Evolutionary conservation across 129 eudicot genomes (phyloP).

Genomic region (Gnaphalium uliginosum): DNA sequence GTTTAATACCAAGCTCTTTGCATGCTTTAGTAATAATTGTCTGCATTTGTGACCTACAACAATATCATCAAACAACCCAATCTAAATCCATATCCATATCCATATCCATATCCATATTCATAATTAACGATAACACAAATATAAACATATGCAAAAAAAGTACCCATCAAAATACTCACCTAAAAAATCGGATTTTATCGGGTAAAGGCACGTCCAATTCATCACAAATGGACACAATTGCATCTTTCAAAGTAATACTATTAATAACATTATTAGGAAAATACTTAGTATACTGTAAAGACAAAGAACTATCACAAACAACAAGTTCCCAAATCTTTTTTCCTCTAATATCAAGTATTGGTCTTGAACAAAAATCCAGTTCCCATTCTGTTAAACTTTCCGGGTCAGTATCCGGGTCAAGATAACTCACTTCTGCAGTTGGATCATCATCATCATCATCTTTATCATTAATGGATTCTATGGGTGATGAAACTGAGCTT

Average conservation of each 20-base stretch:
- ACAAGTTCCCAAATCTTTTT: constrained; percentile 98
- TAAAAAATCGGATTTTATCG: constrained; percentile 72
- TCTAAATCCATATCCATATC: constrained; percentile 5
- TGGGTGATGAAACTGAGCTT: constrained; percentile 58
- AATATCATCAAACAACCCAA: constrained; percentile 12
- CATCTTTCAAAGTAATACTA: constrained; percentile 83
- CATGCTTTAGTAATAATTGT: constrained; percentile 92
- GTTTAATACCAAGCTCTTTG: constrained; percentile 81
- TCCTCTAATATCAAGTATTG: constrained; percentile 95
- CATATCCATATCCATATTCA: constrained; percentile 3
- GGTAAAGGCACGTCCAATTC: constrained; percentile 93
- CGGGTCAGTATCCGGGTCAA: constrained; percentile 86
- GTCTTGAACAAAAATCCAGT: constrained; percentile 93
- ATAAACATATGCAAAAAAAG: background rate
- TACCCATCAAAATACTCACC: constrained; percentile 36
- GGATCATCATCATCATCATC: constrained; percentile 66
- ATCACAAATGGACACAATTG: constrained; percentile 71
- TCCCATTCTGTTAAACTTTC: constrained; percentile 87
- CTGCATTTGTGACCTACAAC: constrained; percentile 93
- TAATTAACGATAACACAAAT: background rate
- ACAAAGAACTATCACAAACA: constrained; percentile 80
- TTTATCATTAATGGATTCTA: constrained; percentile 31
- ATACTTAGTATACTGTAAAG: constrained; percentile 90
- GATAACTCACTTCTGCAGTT: constrained; percentile 72
- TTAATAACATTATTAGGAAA: constrained; percentile 95